Evolutionary conservation across 2,329 filamentous ascomycete genomes (phyloP).

Genomic region (Microdochium paspali): DNA sequence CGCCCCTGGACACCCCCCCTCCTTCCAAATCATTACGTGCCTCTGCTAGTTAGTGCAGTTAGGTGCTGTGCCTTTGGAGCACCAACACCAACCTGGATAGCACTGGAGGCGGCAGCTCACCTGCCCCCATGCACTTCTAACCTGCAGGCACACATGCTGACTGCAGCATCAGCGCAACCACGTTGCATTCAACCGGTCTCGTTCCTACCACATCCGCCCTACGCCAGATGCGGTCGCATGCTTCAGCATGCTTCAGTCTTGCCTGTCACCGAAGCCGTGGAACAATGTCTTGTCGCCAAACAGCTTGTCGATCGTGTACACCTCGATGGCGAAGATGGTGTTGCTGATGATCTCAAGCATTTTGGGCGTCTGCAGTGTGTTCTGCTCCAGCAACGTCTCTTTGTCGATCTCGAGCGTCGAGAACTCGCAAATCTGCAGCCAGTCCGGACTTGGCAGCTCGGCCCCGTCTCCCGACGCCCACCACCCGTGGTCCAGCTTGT

Average conservation of each 20-base stretch:
- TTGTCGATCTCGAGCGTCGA: background rate
- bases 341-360: background rate
- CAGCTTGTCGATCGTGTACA: background rate
- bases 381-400: background rate
- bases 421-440: background rate
- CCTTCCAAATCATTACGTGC: too few species aligned
- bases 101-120: too few species aligned
- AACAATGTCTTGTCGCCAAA: background rate
- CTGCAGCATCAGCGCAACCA: too few species aligned
- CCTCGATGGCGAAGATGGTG: background rate
- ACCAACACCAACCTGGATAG: too few species aligned
- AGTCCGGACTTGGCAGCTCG: background rate
- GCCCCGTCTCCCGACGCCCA: background rate
- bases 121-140: too few species aligned
- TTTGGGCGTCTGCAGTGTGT: background rate
- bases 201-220: too few species aligned
- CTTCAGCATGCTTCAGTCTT: background rate
- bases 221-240: background rate
- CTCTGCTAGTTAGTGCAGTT: too few species aligned
- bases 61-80: too few species aligned
- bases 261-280: background rate
- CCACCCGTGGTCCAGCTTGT: background rate
- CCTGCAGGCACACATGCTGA: too few species aligned
- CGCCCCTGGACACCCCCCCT: too few species aligned
- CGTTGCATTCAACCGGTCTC: too few species aligned